Evolutionary conservation across 768 basidiomycete genomes (phyloP).

Genomic region (Lactarius indigo): DNA sequence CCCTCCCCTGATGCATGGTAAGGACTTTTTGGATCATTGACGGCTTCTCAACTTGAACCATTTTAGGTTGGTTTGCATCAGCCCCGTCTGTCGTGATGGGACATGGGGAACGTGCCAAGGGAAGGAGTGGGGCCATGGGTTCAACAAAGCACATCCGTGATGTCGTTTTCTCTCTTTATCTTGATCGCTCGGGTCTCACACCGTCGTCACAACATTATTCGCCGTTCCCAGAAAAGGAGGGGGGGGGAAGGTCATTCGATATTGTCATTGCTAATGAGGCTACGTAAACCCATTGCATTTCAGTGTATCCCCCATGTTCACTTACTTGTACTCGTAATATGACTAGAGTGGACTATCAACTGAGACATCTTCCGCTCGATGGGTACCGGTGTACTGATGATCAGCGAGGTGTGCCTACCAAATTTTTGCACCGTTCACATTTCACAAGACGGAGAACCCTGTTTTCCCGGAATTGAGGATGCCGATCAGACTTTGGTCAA

Average conservation of each 20-base stretch:
- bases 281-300: conserved; percentile 24
- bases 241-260: conserved; percentile 8
- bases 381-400: conserved; percentile 14
- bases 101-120: conserved; percentile 15
- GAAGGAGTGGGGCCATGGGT: conserved; percentile 18
- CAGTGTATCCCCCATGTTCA: conserved; percentile 18
- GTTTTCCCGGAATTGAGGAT: conserved; percentile 16
- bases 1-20: background rate
- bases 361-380: conserved; percentile 15
- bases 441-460: background rate
- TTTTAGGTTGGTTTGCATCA: background rate
- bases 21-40: conserved; percentile 8
- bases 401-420: conserved; percentile 16
- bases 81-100: conserved; percentile 10
- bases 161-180: conserved; percentile 20
- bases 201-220: conserved; percentile 4
- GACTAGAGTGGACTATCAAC: conserved; percentile 20
- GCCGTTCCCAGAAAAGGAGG: conserved; percentile 17
- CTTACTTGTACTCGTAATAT: conserved; percentile 26
- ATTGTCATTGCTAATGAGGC: conserved; percentile 22
- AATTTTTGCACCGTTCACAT: background rate
- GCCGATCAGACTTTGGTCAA: conserved; percentile 19
- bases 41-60: conserved; percentile 4
- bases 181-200: conserved; percentile 20
- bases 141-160: conserved; percentile 20